Conservation (phyloP, 2,329 filamentous ascomycete species). For the Seiridium cupressi region DNA sequence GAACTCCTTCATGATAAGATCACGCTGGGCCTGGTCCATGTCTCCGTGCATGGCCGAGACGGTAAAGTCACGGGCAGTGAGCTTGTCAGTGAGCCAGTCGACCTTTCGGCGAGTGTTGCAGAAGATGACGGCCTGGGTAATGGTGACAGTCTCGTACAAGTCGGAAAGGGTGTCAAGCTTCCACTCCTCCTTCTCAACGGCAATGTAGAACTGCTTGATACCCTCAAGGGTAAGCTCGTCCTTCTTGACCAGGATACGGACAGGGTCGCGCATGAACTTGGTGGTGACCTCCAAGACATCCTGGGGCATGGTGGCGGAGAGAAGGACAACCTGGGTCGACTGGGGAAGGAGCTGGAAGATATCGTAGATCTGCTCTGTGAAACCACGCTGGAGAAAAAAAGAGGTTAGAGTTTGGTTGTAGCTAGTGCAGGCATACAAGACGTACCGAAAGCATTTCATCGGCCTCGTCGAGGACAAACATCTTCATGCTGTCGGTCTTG, state of each 20-base stretch:
- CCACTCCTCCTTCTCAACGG: constrained; percentile 99
- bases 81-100: constrained; percentile 99
- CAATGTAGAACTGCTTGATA: constrained; percentile 99
- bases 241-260: constrained; percentile 99
- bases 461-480: constrained; percentile 99
- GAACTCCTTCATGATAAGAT: constrained; percentile 99
- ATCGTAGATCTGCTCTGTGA: constrained; percentile 99
- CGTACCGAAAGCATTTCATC: constrained; percentile 96
- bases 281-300: constrained; percentile 99
- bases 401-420: too few relatives aligned
- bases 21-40: constrained; percentile 97
- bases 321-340: constrained; percentile 95
- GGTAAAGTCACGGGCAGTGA: constrained; percentile 97
- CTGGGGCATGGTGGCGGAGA: constrained; percentile 98
- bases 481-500: constrained; percentile 98
- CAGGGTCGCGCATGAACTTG: constrained; percentile 99
- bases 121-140: constrained; percentile 99
- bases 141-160: constrained; percentile 98
- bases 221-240: constrained; percentile 98
- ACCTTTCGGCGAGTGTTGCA: constrained; percentile 99
- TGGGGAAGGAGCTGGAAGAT: constrained; percentile 99
- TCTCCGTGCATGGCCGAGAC: constrained; percentile 99
- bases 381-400: constrained; percentile 67
- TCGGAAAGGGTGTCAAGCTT: constrained; percentile 99
- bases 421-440: constrained; percentile 14